Percentiles rank a stretch among this genome's conserved stretches.
These are phyloP conservation scores for Saccharomycopsis fibuligera DNA, from an alignment of 805 yeast species.

Conservation along the genomic window DNA sequence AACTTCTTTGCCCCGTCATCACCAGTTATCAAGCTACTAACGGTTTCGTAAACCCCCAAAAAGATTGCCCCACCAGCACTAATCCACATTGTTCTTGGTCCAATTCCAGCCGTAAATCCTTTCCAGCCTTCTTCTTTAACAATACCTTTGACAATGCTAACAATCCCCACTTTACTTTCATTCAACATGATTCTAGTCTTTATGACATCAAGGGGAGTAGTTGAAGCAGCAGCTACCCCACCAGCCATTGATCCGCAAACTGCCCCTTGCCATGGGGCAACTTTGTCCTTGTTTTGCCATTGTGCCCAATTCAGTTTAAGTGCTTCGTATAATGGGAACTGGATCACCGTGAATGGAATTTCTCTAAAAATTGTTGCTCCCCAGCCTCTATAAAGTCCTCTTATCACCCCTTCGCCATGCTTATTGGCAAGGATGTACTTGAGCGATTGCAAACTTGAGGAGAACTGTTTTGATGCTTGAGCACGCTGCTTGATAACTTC, in stretches of 20 bases:
- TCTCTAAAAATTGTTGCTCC: slow-evolving; percentile 87
- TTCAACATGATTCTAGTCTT: slow-evolving; percentile 84
- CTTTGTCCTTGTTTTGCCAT: slow-evolving; percentile 25
- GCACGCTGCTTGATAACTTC: slow-evolving; percentile 95
- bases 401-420: slow-evolving; percentile 69
- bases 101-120: slow-evolving; percentile 78
- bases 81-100: slow-evolving; percentile 96
- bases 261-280: slow-evolving; percentile 54
- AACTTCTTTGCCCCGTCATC: no score
- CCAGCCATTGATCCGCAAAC: slow-evolving; percentile 82
- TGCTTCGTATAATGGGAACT: slow-evolving; percentile 88
- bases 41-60: slow-evolving; percentile 85
- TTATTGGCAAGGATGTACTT: slow-evolving; percentile 52
- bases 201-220: slow-evolving; percentile 75
- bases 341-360: slow-evolving; percentile 93
- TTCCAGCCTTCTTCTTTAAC: slow-evolving; percentile 64
- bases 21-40: slow-evolving; percentile 23
- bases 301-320: slow-evolving; percentile 57
- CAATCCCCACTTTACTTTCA: slow-evolving; percentile 38
- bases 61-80: slow-evolving; percentile 98
- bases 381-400: slow-evolving; percentile 91
- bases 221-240: slow-evolving; percentile 72
- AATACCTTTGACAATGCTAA: slow-evolving; percentile 44
- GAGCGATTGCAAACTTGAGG: slow-evolving; percentile 61
- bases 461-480: slow-evolving; percentile 53